phyloP scores from a whole-genome alignment of 805 yeast genomes.

The Hanseniaspora taiwanica region DNA sequence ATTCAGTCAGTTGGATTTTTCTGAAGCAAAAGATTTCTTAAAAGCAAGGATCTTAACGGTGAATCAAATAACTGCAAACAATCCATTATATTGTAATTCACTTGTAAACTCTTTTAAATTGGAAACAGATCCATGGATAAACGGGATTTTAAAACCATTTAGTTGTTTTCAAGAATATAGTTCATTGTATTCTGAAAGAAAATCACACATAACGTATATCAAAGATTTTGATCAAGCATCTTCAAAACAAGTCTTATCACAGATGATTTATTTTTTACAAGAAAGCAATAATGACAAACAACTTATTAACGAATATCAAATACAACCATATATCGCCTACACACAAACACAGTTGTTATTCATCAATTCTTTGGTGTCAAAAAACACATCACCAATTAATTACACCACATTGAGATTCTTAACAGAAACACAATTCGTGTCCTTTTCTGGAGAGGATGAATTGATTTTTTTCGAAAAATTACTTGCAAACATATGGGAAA shows the following conservation, averaged over 20 bases:
- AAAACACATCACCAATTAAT: no score
- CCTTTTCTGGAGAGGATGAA: no score
- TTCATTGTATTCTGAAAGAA: no score
- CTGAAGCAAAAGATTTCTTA: conserved; percentile 10
- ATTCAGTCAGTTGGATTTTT: neutral
- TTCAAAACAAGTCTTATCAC: neutral
- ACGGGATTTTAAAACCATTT: conserved; percentile 19
- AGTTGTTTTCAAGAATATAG: no score
- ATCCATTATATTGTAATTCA: conserved; percentile 12
- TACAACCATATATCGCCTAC: conserved; percentile 15
- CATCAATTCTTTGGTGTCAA: no score
- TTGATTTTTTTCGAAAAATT: neutral
- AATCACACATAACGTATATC: conserved; percentile 5
- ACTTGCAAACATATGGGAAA: neutral
- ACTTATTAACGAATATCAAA: conserved; percentile 5
- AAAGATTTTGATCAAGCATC: conserved; percentile 13
- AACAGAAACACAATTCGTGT: no score
- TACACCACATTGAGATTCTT: no score
- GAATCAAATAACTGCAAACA: conserved; percentile 11
- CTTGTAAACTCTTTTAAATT: conserved; percentile 12
- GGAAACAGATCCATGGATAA: conserved; percentile 15
- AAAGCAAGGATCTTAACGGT: conserved; percentile 15
- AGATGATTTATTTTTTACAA: neutral
- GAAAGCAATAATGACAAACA: neutral
- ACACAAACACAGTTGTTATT: conserved; percentile 7